phyloP scores from a whole-genome alignment of 2,329 filamentous ascomycete genomes.

The Acrodontium crateriforme region DNA sequence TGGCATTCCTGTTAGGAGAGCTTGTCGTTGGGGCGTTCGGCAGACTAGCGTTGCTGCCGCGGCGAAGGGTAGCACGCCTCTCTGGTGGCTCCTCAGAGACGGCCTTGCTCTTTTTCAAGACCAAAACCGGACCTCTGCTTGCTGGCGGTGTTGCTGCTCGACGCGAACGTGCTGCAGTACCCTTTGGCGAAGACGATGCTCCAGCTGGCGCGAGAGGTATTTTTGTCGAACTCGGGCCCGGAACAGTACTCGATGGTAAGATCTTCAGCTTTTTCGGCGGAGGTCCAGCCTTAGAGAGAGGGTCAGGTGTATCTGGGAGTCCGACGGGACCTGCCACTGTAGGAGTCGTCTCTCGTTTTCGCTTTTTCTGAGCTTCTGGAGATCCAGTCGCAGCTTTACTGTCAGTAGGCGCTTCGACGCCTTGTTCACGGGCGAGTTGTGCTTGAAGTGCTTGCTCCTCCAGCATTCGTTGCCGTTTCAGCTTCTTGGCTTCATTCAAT shows the following conservation, averaged over 20 bases:
- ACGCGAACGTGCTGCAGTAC: conserved; percentile 9
- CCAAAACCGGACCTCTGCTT: conserved; percentile 20
- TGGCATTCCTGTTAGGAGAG: conserved; percentile 6
- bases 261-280: conserved; percentile 24
- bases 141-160: conserved; percentile 16
- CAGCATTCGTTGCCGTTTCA: conserved; percentile 50
- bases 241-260: conserved; percentile 6
- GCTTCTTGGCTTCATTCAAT: conserved; percentile 62
- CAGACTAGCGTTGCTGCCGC: conserved; percentile 32
- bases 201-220: conserved; percentile 32
- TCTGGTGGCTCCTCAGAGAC: conserved; percentile 35
- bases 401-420: conserved; percentile 8
- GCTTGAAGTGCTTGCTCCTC: conserved; percentile 28
- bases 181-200: conserved; percentile 20
- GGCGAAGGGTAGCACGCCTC: conserved; percentile 27
- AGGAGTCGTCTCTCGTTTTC: conserved; percentile 40
- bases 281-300: conserved; percentile 12
- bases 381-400: conserved; percentile 3
- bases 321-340: conserved; percentile 9
- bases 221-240: conserved; percentile 10
- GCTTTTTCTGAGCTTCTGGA: conserved; percentile 30
- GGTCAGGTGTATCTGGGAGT: conserved; percentile 8
- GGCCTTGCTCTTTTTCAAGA: conserved; percentile 30
- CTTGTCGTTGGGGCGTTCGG: conserved; percentile 16
- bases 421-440: conserved; percentile 21